These are phyloP conservation scores for Mycena filopes DNA, from an alignment of 768 basidiomycete species.

Conservation along the genomic window DNA sequence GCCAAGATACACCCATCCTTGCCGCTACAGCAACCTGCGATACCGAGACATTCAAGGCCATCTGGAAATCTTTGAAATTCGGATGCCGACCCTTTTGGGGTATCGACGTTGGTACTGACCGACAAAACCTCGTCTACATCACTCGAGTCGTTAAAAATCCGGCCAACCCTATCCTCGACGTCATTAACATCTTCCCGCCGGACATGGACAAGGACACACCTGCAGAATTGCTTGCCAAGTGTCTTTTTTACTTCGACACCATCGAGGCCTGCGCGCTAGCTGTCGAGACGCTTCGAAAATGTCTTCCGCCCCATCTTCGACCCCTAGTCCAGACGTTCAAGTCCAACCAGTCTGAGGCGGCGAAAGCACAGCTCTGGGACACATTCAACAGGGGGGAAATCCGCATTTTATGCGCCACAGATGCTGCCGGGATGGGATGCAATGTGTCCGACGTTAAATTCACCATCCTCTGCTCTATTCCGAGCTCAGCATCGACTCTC, in stretches of 20 bases:
- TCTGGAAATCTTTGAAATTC: too few species aligned
- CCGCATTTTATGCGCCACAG: slow-evolving; percentile 34
- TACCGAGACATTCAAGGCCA: too few species aligned
- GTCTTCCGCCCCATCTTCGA: slow-evolving; percentile 36
- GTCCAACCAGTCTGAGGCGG: slow-evolving; percentile 29
- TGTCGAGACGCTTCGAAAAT: slow-evolving; percentile 31
- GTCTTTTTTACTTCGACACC: slow-evolving; percentile 37
- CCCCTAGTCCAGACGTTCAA: slow-evolving; percentile 34
- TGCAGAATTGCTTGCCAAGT: slow-evolving; percentile 28
- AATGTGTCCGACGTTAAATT: slow-evolving; percentile 33
- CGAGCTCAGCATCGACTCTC: not conserved
- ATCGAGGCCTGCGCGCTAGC: slow-evolving; percentile 26
- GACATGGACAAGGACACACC: slow-evolving; percentile 22
- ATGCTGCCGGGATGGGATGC: slow-evolving; percentile 39
- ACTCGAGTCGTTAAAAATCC: slow-evolving; percentile 12
- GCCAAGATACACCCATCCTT: too few species aligned
- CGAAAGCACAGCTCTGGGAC: slow-evolving; percentile 34
- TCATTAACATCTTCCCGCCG: slow-evolving; percentile 33
- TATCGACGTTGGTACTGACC: too few species aligned
- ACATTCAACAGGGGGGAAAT: slow-evolving; percentile 31
- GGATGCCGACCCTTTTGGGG: too few species aligned
- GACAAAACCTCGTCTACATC: slow-evolving; percentile 30
- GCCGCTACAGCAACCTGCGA: too few species aligned
- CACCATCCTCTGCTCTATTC: not conserved
- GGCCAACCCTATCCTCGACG: slow-evolving; percentile 30